phyloP scores from a whole-genome alignment of 768 basidiomycete species.

The Boletus rex-veris region DNA sequence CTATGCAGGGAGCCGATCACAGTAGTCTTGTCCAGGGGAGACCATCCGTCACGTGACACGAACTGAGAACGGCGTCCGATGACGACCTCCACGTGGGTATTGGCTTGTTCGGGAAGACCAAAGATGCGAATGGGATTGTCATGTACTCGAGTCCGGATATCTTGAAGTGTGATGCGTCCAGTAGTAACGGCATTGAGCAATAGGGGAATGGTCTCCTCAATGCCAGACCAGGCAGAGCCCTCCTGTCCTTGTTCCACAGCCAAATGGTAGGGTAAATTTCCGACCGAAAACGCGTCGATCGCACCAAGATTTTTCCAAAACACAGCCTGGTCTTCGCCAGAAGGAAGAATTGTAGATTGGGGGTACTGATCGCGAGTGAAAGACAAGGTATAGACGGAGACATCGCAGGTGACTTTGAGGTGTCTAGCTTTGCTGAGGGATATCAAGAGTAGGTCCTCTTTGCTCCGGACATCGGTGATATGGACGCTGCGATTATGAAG shows the following conservation, averaged over 20 bases:
- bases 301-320: conserved; percentile 82
- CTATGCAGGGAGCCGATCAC: conserved; percentile 81
- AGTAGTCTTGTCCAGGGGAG: conserved; percentile 64
- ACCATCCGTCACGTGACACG: conserved; percentile 61
- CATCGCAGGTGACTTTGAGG: conserved; percentile 94
- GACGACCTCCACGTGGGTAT: conserved; percentile 91
- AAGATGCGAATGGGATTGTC: conserved; percentile 95
- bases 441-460: conserved; percentile 87
- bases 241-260: conserved; percentile 58
- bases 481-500: conserved; percentile 87
- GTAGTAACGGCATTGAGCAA: conserved; percentile 81
- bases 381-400: conserved; percentile 89
- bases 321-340: conserved; percentile 69
- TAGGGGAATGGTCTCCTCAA: conserved; percentile 84
- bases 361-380: conserved; percentile 77
- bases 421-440: conserved; percentile 91
- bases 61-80: conserved; percentile 71
- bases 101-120: conserved; percentile 77
- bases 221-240: conserved; percentile 70
- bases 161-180: conserved; percentile 76
- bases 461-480: conserved; percentile 81
- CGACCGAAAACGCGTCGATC: conserved; percentile 91
- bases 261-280: conserved; percentile 76
- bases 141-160: conserved; percentile 76
- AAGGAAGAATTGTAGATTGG: conserved; percentile 59